Evolutionary conservation across 2,329 filamentous ascomycete genomes (phyloP).

Genomic region (Pseudogymnoascus sp.): DNA sequence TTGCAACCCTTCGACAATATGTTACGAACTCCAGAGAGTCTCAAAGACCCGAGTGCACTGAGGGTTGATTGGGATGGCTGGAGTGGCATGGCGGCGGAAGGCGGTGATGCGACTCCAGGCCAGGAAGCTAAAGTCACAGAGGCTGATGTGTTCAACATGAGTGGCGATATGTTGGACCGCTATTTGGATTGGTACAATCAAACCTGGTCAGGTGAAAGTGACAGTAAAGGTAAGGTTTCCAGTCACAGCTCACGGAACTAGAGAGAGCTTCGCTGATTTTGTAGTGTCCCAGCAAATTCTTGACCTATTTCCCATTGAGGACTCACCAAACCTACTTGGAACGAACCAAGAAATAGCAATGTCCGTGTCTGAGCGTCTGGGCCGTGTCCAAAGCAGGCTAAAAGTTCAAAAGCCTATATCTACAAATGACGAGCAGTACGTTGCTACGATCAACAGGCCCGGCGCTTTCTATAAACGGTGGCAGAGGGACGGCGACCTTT

Average conservation of each 20-base stretch:
- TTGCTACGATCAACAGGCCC: constrained; percentile 22
- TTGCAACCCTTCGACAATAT: constrained; percentile 66
- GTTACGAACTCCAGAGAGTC: constrained; percentile 42
- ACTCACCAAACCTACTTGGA: constrained; percentile 15
- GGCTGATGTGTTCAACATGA: constrained; percentile 56
- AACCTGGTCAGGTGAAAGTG: constrained; percentile 49
- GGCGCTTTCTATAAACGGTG: constrained; percentile 33
- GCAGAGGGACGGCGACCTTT: constrained; percentile 37
- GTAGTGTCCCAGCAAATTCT: constrained; percentile 29
- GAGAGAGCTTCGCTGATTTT: constrained; percentile 10
- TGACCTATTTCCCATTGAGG: constrained; percentile 30
- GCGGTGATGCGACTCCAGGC: constrained; percentile 35
- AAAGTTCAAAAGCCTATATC: constrained; percentile 24
- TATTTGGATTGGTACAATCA: constrained; percentile 76
- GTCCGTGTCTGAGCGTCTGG: constrained; percentile 18
- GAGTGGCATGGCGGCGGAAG: constrained; percentile 43
- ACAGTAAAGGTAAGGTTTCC: constrained; percentile 31
- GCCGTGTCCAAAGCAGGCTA: constrained; percentile 22
- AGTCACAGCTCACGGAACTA: background rate
- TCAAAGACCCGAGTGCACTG: constrained; percentile 51
- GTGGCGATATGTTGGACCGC: constrained; percentile 56
- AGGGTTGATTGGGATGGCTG: constrained; percentile 68
- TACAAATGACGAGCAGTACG: constrained; percentile 15
- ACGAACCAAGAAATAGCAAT: constrained; percentile 23
- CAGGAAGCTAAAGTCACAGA: constrained; percentile 52